Conservation (phyloP, 805 yeast species). For the Wickerhamiella cacticola region DNA sequence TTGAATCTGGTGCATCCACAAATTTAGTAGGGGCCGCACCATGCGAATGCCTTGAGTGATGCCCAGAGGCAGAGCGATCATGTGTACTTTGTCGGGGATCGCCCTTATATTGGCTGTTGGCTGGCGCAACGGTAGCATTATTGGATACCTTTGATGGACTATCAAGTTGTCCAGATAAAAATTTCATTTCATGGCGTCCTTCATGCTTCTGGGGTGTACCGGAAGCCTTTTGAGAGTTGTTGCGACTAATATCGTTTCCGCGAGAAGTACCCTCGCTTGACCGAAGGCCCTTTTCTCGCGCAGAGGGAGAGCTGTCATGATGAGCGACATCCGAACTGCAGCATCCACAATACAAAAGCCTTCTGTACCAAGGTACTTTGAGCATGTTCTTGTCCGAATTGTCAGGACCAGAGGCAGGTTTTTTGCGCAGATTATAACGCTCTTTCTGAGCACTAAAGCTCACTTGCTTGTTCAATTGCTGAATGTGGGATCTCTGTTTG, state of each 20-base stretch:
- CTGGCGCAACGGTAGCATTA: not conserved
- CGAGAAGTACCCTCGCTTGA: not conserved
- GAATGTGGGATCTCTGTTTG: slow-evolving; percentile 6
- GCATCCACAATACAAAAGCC: slow-evolving; percentile 3
- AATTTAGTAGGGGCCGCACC: not conserved
- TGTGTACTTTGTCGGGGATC: not conserved
- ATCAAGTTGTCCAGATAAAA: not conserved
- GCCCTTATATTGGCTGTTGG: not conserved
- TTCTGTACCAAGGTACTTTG: slow-evolving; percentile 5
- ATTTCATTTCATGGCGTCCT: slow-evolving; percentile 2
- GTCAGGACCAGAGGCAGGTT: not conserved
- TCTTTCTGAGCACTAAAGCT: not conserved
- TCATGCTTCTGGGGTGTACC: not conserved
- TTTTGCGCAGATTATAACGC: slow-evolving; percentile 2
- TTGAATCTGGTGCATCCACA: not conserved
- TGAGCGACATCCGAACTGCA: not conserved
- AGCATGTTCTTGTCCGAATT: not conserved
- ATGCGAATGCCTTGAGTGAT: not conserved
- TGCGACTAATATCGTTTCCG: not conserved
- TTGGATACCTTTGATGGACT: not conserved
- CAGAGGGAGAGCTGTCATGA: not conserved
- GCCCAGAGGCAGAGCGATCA: not conserved
- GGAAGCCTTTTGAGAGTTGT: not conserved
- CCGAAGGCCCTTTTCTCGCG: not conserved
- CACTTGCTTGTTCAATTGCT: slow-evolving; percentile 1